Conservation (phyloP, 2,329 filamentous ascomycete genomes). For the Penicillium decumbens region DNA sequence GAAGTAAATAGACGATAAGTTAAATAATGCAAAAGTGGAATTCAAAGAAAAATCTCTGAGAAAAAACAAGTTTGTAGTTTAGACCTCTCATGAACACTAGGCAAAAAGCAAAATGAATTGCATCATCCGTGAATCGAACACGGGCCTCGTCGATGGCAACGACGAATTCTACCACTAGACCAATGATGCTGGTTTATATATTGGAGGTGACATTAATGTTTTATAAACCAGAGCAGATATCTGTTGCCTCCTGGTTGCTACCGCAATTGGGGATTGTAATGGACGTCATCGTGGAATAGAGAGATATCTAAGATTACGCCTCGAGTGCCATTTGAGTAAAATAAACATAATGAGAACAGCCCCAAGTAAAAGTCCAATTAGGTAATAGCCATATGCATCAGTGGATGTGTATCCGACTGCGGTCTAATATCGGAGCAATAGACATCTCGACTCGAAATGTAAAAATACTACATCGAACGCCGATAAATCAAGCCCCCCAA, state of each 20-base stretch:
- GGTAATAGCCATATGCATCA: conserved; percentile 11
- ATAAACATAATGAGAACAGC: background rate
- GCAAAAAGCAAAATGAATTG: conserved; percentile 2
- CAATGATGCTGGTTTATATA: conserved; percentile 35
- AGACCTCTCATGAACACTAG: background rate
- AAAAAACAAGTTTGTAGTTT: background rate
- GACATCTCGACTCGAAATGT: background rate
- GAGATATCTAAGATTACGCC: background rate
- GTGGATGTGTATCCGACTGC: conserved; percentile 15
- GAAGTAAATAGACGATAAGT: too few species aligned
- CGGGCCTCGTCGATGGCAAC: conserved; percentile 46
- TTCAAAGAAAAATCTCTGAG: background rate
- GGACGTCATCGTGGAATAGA: background rate
- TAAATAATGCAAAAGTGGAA: too few species aligned
- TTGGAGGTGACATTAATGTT: fast-evolving
- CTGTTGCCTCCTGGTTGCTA: too few species aligned
- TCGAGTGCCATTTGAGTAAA: background rate
- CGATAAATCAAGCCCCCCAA: conserved; percentile 7
- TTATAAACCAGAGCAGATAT: background rate
- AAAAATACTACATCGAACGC: conserved; percentile 14
- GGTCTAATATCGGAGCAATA: background rate
- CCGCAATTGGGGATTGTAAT: too few species aligned
- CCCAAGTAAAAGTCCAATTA: conserved; percentile 3
- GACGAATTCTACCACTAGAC: conserved; percentile 46
- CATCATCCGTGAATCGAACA: conserved; percentile 46